phyloP scores from a whole-genome alignment of 2,329 filamentous ascomycete genomes.

The Fusarium brachygibbosum region DNA sequence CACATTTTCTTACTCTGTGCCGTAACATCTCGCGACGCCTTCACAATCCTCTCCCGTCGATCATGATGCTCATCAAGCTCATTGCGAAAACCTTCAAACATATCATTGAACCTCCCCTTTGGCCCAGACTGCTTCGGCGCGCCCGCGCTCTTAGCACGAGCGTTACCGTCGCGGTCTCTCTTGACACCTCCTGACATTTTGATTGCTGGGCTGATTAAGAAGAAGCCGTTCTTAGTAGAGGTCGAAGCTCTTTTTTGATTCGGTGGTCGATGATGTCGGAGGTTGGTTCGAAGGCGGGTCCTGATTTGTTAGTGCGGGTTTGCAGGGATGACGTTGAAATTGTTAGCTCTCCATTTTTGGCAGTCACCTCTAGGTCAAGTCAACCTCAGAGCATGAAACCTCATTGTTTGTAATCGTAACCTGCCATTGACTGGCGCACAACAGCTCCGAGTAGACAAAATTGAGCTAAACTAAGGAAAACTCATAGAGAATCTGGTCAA shows the following conservation, averaged over 20 bases:
- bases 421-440: conserved; percentile 30
- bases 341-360: conserved; percentile 42
- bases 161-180: conserved; percentile 61
- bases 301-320: conserved; percentile 39
- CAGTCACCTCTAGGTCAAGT: conserved; percentile 18
- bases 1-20: conserved; percentile 97
- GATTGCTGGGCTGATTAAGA: neutral
- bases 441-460: conserved; percentile 8
- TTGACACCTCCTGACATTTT: conserved; percentile 35
- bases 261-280: conserved; percentile 40
- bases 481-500: conserved; percentile 1
- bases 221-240: neutral
- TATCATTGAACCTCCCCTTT: conserved; percentile 68
- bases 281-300: conserved; percentile 40
- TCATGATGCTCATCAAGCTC: conserved; percentile 97
- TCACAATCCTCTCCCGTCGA: conserved; percentile 88
- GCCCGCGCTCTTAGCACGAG: conserved; percentile 55
- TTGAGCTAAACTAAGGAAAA: neutral
- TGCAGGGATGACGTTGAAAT: conserved; percentile 46
- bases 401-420: conserved; percentile 21
- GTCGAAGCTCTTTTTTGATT: conserved; percentile 7
- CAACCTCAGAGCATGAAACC: neutral
- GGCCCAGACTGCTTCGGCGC: conserved; percentile 50
- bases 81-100: conserved; percentile 88
- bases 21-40: conserved; percentile 92